Percentiles rank a stretch among this genome's conserved stretches.
Evolutionary conservation across 2,329 filamentous ascomycete species (phyloP).

Genomic region (Alternaria gansuensis): DNA sequence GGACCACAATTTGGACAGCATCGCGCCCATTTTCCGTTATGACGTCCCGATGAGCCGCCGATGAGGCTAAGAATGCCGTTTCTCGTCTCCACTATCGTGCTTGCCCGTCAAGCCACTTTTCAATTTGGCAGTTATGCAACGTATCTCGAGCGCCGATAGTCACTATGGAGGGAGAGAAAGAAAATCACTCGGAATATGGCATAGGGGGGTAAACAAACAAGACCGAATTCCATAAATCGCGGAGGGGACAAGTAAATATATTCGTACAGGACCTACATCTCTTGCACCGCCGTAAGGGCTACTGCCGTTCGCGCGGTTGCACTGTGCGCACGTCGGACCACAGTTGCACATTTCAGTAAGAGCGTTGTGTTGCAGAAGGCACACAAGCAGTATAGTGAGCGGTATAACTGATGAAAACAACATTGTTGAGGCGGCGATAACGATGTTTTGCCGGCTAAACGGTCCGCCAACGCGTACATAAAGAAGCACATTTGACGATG

Average conservation of each 20-base stretch:
- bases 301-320: constrained; percentile 32
- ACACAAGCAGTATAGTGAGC: constrained; percentile 41
- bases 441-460: constrained; percentile 33
- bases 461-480: constrained; percentile 37
- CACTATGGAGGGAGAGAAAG: not conserved
- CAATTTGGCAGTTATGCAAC: constrained; percentile 9
- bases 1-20: constrained; percentile 50
- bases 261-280: constrained; percentile 12
- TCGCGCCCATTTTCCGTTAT: constrained; percentile 39
- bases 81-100: constrained; percentile 7
- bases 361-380: constrained; percentile 19
- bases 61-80: constrained; percentile 16
- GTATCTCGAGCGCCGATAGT: not conserved
- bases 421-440: constrained; percentile 30
- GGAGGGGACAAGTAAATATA: constrained; percentile 29
- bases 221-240: not conserved
- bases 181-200: not conserved
- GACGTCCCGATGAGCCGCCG: constrained; percentile 42
- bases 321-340: constrained; percentile 20
- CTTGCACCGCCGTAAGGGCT: constrained; percentile 2
- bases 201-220: not conserved
- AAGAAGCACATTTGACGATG: constrained; percentile 14
- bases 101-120: constrained; percentile 10
- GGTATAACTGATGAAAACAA: constrained; percentile 32
- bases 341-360: constrained; percentile 21